Percentiles rank a stretch among this genome's conserved stretches.
These are phyloP conservation scores for Tulasnella sp. DNA, from an alignment of 768 basidiomycete genomes.

Conservation along the genomic window DNA sequence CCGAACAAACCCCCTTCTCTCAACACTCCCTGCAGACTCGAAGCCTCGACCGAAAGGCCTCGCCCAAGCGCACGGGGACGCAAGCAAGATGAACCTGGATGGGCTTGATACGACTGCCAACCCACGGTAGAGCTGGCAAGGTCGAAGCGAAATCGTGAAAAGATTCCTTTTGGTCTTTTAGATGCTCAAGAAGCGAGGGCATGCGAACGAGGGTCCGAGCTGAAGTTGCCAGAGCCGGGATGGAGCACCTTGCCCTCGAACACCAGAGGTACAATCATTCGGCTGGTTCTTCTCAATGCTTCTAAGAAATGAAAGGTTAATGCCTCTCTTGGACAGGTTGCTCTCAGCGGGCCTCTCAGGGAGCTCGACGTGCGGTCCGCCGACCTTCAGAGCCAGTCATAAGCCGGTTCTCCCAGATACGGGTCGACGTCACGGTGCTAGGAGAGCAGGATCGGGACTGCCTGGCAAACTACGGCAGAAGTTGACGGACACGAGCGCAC, in stretches of 20 bases:
- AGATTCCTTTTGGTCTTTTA: slow-evolving; percentile 66
- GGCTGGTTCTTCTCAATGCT: not conserved
- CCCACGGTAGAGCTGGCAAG: slow-evolving; percentile 73
- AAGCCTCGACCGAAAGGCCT: slow-evolving; percentile 79
- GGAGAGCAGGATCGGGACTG: slow-evolving; percentile 72
- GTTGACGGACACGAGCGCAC: slow-evolving; percentile 44
- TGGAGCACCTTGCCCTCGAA: slow-evolving; percentile 80
- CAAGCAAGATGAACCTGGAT: slow-evolving; percentile 64
- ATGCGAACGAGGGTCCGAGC: slow-evolving; percentile 70
- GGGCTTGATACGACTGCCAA: slow-evolving; percentile 73
- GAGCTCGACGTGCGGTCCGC: slow-evolving; percentile 78
- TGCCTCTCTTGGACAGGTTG: slow-evolving; percentile 54
- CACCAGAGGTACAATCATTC: slow-evolving; percentile 59
- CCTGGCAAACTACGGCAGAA: slow-evolving; percentile 53
- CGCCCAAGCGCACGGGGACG: slow-evolving; percentile 68
- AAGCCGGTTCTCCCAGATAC: slow-evolving; percentile 52
- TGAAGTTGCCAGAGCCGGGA: slow-evolving; percentile 68
- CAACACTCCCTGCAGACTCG: too few relatives aligned
- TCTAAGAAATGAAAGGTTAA: not conserved
- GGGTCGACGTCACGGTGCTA: slow-evolving; percentile 51
- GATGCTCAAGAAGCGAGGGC: slow-evolving; percentile 74
- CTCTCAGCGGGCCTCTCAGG: slow-evolving; percentile 78
- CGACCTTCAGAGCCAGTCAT: slow-evolving; percentile 69
- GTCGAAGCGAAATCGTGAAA: slow-evolving; percentile 75
- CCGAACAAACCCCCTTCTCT: too few relatives aligned